Conservation (phyloP, 2,329 filamentous ascomycete genomes). For the Penicillium capsulatum region DNA sequence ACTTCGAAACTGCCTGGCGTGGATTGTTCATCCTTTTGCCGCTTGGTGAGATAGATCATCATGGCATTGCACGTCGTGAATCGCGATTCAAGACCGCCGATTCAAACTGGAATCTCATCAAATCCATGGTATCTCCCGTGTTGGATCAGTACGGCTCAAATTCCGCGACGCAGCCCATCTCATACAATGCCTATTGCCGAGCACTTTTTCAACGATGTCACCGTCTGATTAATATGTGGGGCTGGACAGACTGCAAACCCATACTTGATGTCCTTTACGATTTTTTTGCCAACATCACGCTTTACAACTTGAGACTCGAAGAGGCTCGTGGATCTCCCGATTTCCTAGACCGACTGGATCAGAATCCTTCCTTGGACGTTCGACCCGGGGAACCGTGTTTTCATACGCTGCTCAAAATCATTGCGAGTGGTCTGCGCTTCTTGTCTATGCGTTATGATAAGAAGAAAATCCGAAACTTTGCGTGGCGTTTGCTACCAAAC, state of each 20-base stretch:
- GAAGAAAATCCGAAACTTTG: slow-evolving; percentile 54
- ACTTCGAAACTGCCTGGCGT: slow-evolving; percentile 39
- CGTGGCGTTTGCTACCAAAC: slow-evolving; percentile 57
- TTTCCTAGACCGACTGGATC: slow-evolving; percentile 52
- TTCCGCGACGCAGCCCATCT: slow-evolving; percentile 37
- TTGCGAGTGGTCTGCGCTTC: slow-evolving; percentile 48
- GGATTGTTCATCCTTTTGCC: slow-evolving; percentile 53
- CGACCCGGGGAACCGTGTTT: slow-evolving; percentile 52
- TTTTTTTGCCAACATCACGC: slow-evolving; percentile 54
- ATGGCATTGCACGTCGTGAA: slow-evolving; percentile 45
- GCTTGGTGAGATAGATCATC: slow-evolving; percentile 49
- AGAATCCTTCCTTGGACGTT: slow-evolving; percentile 43
- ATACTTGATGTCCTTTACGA: slow-evolving; percentile 54
- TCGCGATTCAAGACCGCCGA: slow-evolving; percentile 37
- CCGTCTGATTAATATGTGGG: slow-evolving; percentile 52
- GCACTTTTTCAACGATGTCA: slow-evolving; percentile 51
- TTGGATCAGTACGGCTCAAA: slow-evolving; percentile 47
- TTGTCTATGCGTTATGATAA: slow-evolving; percentile 47
- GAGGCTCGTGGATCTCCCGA: slow-evolving; percentile 49
- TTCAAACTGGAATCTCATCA: slow-evolving; percentile 51
- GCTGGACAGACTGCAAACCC: slow-evolving; percentile 54
- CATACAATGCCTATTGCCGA: slow-evolving; percentile 55
- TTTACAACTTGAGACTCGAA: slow-evolving; percentile 53
- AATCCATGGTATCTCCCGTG: slow-evolving; percentile 44
- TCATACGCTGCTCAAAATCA: slow-evolving; percentile 56